phyloP scores from a whole-genome alignment of 345 rosid genomes.

The Arabidopsis thaliana region TAIR10.1 NC_003075.7:13639501-13640000 shows the following conservation, averaged over 20 bases:
- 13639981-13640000: not conserved
- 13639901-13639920: not conserved
- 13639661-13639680: not conserved
- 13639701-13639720: constrained; percentile 1
- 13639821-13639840: not conserved
- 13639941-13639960: too few relatives aligned
- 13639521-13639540: constrained; percentile 23
- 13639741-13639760: not conserved
- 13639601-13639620: constrained; percentile 19
- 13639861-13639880: not conserved
- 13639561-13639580: constrained; percentile 37
- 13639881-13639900: not conserved
- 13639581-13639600: constrained; percentile 17
- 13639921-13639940: not conserved
- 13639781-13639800: not conserved
- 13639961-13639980: not conserved
- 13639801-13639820: not conserved
- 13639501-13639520: constrained; percentile 19
- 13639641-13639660: not conserved
- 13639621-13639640: not conserved
- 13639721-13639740: not conserved
- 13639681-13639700: not conserved
- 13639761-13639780: constrained; percentile 7
- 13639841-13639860: not conserved
- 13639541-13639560: constrained; percentile 34